A percentile compares a stretch with the other conserved stretches of the same genome.
phyloP scores from a whole-genome alignment of 306 rosid genomes.

The Vigna nakashimae region DNA sequence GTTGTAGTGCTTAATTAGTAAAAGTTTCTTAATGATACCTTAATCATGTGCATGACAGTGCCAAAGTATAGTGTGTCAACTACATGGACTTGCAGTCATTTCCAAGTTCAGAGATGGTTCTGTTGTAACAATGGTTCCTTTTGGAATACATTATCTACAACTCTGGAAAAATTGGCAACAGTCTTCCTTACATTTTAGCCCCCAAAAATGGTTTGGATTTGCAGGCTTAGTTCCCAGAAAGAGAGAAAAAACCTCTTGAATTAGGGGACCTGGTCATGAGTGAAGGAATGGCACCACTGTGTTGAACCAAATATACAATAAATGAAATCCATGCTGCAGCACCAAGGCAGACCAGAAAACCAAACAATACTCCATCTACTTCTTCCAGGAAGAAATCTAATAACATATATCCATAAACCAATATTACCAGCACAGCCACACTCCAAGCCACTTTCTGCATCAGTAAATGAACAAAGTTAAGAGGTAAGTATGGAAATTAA shows the following conservation, averaged over 20 bases:
- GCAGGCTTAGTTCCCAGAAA: slow-evolving; percentile 29
- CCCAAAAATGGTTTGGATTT: neutral
- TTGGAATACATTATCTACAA: neutral
- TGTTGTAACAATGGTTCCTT: slow-evolving; percentile 25
- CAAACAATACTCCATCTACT: slow-evolving; percentile 53
- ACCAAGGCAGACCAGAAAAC: slow-evolving; percentile 47
- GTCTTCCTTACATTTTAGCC: neutral
- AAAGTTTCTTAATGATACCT: neutral
- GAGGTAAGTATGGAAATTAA: neutral
- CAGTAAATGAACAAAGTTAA: slow-evolving; percentile 22
- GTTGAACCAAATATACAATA: slow-evolving; percentile 50
- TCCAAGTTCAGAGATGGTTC: slow-evolving; percentile 22
- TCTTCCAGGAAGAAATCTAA: slow-evolving; percentile 56
- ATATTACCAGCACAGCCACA: slow-evolving; percentile 51
- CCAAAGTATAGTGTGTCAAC: neutral
- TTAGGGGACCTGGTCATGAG: slow-evolving; percentile 41
- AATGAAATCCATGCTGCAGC: slow-evolving; percentile 53
- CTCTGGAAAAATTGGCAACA: slow-evolving; percentile 16
- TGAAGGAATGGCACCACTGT: slow-evolving; percentile 56
- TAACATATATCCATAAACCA: slow-evolving; percentile 58
- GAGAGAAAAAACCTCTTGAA: slow-evolving; percentile 49
- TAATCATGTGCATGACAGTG: slow-evolving; percentile 25
- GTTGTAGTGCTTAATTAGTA: neutral
- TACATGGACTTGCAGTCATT: slow-evolving; percentile 16
- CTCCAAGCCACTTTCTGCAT: slow-evolving; percentile 57